phyloP scores from a whole-genome alignment of 352 stramenopile species.

The Phytophthora quininea region DNA sequence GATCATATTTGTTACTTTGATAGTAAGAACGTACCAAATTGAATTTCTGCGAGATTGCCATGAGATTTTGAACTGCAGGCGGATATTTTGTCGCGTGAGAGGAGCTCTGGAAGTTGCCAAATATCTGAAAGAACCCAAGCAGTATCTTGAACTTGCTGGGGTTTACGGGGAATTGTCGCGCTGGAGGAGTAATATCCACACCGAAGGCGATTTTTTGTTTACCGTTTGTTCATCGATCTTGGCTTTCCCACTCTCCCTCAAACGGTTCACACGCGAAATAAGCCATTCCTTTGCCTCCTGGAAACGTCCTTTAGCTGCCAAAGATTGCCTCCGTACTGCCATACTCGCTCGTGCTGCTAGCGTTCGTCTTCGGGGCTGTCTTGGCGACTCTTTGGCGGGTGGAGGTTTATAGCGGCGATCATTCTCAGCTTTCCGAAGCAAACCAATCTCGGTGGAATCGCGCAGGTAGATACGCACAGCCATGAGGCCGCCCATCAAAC shows the following conservation, averaged over 20 bases:
- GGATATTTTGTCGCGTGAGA: slow-evolving; percentile 74
- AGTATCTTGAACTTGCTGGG: slow-evolving; percentile 84
- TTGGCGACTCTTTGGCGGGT: background rate
- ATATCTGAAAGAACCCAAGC: slow-evolving; percentile 84
- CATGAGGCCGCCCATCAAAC: slow-evolving; percentile 34
- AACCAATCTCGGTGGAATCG: slow-evolving; percentile 62
- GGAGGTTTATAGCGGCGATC: slow-evolving; percentile 55
- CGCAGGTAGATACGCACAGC: slow-evolving; percentile 58
- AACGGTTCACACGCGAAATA: too few species aligned
- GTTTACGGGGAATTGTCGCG: slow-evolving; percentile 56
- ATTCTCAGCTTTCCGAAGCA: slow-evolving; percentile 66
- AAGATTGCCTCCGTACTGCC: slow-evolving; percentile 32
- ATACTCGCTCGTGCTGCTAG: slow-evolving; percentile 31
- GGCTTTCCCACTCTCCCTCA: too few species aligned
- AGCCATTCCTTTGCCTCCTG: too few species aligned
- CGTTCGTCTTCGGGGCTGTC: slow-evolving; percentile 9
- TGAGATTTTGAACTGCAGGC: slow-evolving; percentile 54
- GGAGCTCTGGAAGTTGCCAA: slow-evolving; percentile 73
- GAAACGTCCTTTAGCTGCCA: slow-evolving; percentile 25
- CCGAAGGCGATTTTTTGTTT: slow-evolving; percentile 52
- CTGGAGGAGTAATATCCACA: slow-evolving; percentile 52
- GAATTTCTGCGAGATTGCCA: slow-evolving; percentile 72
- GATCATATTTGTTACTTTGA: background rate
- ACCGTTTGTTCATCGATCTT: too few species aligned
- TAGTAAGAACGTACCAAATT: slow-evolving; percentile 54